phyloP scores from a whole-genome alignment of 129 eudicot genomes.

The Flaveria ramosissima region DNA sequence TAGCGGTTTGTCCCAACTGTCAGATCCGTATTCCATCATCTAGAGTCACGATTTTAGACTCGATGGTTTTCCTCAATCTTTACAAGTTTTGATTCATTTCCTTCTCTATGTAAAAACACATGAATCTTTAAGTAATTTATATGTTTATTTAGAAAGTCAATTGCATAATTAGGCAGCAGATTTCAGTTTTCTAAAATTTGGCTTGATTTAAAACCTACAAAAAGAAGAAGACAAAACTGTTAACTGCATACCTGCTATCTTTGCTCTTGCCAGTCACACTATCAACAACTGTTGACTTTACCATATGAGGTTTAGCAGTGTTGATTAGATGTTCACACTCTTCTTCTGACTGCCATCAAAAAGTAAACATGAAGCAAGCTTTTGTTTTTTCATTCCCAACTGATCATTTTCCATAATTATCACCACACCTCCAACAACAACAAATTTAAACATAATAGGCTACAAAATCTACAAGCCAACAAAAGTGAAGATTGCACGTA shows the following conservation, averaged over 20 bases:
- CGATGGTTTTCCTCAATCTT: too few relatives aligned
- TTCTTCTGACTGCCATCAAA: conserved; percentile 64
- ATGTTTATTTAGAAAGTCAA: not conserved
- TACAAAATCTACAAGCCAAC: not conserved
- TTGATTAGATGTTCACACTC: conserved; percentile 83
- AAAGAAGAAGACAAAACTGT: not conserved
- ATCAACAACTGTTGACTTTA: conserved; percentile 89
- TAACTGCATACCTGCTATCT: conserved; percentile 63
- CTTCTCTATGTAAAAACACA: not conserved
- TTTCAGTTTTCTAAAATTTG: too few relatives aligned
- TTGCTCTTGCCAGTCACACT: conserved; percentile 66
- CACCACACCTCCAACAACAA: not conserved
- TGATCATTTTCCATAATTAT: not conserved
- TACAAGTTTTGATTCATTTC: too few relatives aligned
- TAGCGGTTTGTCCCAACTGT: not conserved
- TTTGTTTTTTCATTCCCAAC: conserved; percentile 3
- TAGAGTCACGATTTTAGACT: not conserved
- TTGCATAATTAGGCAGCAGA: not conserved
- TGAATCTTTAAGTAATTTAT: not conserved
- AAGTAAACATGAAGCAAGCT: not conserved
- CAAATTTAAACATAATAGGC: not conserved
- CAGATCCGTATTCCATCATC: not conserved
- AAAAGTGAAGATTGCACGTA: not conserved
- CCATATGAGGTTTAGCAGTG: conserved; percentile 88
- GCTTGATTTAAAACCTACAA: not conserved